Evolutionary conservation across 1,284 basidiomycete species (phyloP), one percentile per base, ranked within the genome.

Genomic region (Coniferiporia weirii): DNA sequence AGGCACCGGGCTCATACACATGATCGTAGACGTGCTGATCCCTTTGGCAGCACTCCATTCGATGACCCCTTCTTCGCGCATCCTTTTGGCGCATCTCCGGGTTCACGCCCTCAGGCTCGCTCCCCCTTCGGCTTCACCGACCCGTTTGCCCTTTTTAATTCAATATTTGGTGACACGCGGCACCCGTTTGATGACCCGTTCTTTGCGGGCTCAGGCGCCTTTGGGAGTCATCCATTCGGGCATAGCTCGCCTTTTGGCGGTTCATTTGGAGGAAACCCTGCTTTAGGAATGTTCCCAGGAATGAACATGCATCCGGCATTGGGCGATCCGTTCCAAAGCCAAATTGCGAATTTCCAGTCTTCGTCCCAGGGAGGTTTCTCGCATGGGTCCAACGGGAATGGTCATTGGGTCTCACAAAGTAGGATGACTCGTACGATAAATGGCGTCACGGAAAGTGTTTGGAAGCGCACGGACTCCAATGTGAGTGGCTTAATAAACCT

Each of bases 371-470:
- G 52, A 3, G 12, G 47, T 20, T 49, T 53, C 38, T 64, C 66
- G 8, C 64, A 65, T 19, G 54, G 52, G 44, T 5, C 59, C 27
- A 35, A 52, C 34, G 64, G 64, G 9, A 65, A 69, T 22, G 66
- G 70, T 1, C 67, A 67, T 49, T 86, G 81, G 79, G 69, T 78
- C 1, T 76, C 78, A 9, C 79, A 87, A 68, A 82, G 79, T 64
- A 78, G 71, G 61, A 71, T 78, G 69, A 79, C 76, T 15, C 74
- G 78, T 6, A 80, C 74, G 1, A 71, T 85, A 53, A 89, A 90
- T 62, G 87, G 87, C 5, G 80, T 82, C 15, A 86, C 84, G 0
- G 78, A 84, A 62, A 81, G 77, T 32, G 75, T 84, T 53, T 79
- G 76, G 60, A 82, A 80, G 62, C 77, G 78, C 48, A 72, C 73